Base-by-base conservation (phyloP, 306 rosid genomes). In the Ammopiptanthus mongolicus region DNA sequence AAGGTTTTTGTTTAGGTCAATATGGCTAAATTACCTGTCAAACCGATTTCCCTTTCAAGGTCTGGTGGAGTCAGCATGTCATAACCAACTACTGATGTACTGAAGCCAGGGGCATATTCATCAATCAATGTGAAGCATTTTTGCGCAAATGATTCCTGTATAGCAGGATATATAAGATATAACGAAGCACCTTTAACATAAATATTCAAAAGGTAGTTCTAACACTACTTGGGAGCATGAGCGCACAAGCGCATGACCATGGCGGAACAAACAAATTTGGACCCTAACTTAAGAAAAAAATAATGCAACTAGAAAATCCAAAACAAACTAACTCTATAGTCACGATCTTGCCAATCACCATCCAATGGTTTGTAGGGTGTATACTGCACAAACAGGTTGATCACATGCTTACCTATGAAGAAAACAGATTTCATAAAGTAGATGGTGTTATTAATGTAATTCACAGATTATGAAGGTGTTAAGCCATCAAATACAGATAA, bases 31-130 rank as follows among this genome's bases (percentile, higher is more conserved):
- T 72, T 84, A 93, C 98, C 98, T 70, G 97, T 94, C 81, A 94
- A 79, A 71, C 97, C 97, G 14, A 94, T 75, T 87, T 91, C 95
- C 87, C 91, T 87, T 82, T 94, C 98, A 61, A 94, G 98, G 73
- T 94, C 98, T 59, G 96, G 98, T 3, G 98, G 98, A 17, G 98
- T 91, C 82, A 94, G 80, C 98, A 91, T 91, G 80, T 94, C 97
- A 41, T 91, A 88, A 28, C 87, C 98, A 69, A 91, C 73, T 18
- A 94, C 17, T 61, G 98, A 90, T 74, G 93, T 42, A 80, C 95
- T 84, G 84, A 94, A 94, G 62, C 93, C 93, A 19, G 97, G 96
- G 52, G 95, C 97, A 79, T 94, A 91, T 84, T 94, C 96, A 64
- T 94, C 97, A 79, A 94, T 88, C 80, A 91, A 73, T 59, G 46